A percentile compares a stretch with the other conserved stretches of the same genome.
Conservation (phyloP, 306 rosid genomes). For the Ochetophila trinervis region DNA sequence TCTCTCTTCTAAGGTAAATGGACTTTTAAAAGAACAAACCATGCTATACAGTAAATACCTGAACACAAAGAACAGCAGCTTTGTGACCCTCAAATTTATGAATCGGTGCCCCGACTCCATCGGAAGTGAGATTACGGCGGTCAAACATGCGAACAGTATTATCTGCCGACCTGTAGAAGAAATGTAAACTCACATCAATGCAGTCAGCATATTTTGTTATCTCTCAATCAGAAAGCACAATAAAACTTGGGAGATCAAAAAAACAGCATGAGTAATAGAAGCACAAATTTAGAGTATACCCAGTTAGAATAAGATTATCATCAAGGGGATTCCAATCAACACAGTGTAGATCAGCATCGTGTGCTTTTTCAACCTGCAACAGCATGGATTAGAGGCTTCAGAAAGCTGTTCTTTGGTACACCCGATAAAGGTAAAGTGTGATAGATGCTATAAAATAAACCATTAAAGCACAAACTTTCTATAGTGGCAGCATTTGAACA, state of each 20-base stretch:
- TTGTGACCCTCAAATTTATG: conserved; percentile 93
- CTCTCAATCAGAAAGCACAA: conserved; percentile 3
- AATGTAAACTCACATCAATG: conserved; percentile 18
- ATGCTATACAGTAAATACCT: conserved; percentile 41
- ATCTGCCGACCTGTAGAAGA: conserved; percentile 83
- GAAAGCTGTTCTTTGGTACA: too few species aligned
- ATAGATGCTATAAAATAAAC: too few species aligned
- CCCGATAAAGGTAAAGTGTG: too few species aligned
- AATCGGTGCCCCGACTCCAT: conserved; percentile 89
- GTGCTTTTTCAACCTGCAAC: conserved; percentile 90
- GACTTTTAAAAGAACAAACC: neutral
- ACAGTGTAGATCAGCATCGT: conserved; percentile 96
- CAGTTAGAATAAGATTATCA: conserved; percentile 82
- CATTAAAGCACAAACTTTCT: too few species aligned
- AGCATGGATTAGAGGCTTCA: too few species aligned
- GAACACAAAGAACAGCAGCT: conserved; percentile 99
- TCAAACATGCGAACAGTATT: conserved; percentile 91
- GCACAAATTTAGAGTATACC: conserved; percentile 42
- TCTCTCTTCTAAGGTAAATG: neutral
- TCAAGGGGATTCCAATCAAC: conserved; percentile 99
- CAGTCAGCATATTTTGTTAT: neutral
- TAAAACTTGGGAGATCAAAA: conserved; percentile 3
- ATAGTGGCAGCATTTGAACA: neutral
- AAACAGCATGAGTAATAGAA: conserved; percentile 11
- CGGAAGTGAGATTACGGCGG: conserved; percentile 87